Percentiles rank a stretch among this genome's conserved stretches.
phyloP scores from a whole-genome alignment of 2,329 filamentous ascomycete species.

The Ophiostoma montium region DNA sequence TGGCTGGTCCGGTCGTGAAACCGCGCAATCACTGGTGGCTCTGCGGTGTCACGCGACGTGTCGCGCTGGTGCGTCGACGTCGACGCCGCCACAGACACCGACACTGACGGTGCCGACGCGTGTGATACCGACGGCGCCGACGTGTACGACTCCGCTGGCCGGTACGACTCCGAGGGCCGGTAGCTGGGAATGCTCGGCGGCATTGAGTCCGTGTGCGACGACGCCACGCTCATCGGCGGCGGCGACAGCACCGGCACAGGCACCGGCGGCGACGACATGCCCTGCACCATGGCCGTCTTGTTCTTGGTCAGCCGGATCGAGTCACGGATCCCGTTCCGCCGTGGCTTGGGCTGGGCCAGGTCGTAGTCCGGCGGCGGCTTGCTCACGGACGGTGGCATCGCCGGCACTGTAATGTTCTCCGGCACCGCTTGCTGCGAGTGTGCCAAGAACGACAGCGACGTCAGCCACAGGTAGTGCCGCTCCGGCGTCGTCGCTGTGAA shows the following conservation, averaged over 20 bases:
- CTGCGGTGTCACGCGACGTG: constrained; percentile 45
- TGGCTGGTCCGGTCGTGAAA: constrained; percentile 38
- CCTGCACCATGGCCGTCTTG: constrained; percentile 24
- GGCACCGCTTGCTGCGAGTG: constrained; percentile 74
- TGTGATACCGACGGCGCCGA: constrained; percentile 16
- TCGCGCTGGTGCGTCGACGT: constrained; percentile 30
- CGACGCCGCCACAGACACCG: constrained; percentile 12
- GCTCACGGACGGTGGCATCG: constrained; percentile 32
- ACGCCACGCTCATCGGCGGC: constrained; percentile 15
- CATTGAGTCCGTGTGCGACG: constrained; percentile 25
- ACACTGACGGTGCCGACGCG: constrained; percentile 16
- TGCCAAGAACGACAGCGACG: constrained; percentile 83
- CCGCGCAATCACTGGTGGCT: constrained; percentile 58
- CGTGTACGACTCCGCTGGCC: constrained; percentile 19
- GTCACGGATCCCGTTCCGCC: constrained; percentile 56
- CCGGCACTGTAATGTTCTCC: constrained; percentile 47
- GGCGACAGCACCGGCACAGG: constrained; percentile 7
- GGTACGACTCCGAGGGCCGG: constrained; percentile 13
- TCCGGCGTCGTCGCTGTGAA: constrained; percentile 77
- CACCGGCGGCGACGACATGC: constrained; percentile 15
- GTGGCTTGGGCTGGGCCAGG: constrained; percentile 30
- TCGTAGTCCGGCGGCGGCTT: constrained; percentile 39
- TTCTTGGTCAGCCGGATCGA: constrained; percentile 82
- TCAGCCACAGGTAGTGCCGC: constrained; percentile 89
- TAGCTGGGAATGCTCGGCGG: constrained; percentile 37